Base-by-base conservation (phyloP, 768 basidiomycete genomes). In the Obba rivulosa region DNA sequence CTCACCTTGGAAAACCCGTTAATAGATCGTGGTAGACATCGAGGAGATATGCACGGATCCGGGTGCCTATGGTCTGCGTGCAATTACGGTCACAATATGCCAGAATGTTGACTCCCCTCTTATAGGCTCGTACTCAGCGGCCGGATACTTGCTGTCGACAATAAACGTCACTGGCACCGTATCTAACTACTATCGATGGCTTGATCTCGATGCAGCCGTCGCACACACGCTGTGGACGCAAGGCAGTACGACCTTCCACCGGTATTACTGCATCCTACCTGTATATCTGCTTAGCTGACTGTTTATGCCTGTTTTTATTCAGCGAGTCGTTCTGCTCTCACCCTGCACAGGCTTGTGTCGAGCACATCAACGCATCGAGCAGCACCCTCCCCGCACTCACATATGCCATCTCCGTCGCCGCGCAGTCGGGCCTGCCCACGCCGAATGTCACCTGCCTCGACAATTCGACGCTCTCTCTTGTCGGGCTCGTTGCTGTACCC, bases 251-350 rank as follows among this genome's bases (percentile, higher is more conserved):
- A 64, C 67, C 13, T 78, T 79, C 40, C 62, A 67, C 45, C 73
- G 86, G 85, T 82, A 57, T 41, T 60, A 49, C 14, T 22, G 17
- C 20, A 38, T 37, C 25, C n/a, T 10, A n/a, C 17, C 17, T 34
- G 21, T n/a, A 8, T 8, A 46, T 14, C 8, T 13, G 34, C 5
- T 31, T 13, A 31, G 7, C 28, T 31, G 28, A 35, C 35, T 5
- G 22, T 5, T 16, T n/a, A 34, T 24, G 8, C 10, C 10, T 25
- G 23, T 47, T 34, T 5, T 7, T 25, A 8, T 35, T 17, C 52
- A 77, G 75, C 34, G 69, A 74, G 52, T 75, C 80, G 1, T 83
- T 88, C 56, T 89, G 87, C 58, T 85, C 85, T 3, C 69, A 85
- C 56, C 81, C 84, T 1, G 70, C 74, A 1, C 68, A 72, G 53